These are phyloP conservation scores for Eragrostis tef DNA, from an alignment of 202 grass and related monocot genomes.

Conservation along the genomic window DNA sequence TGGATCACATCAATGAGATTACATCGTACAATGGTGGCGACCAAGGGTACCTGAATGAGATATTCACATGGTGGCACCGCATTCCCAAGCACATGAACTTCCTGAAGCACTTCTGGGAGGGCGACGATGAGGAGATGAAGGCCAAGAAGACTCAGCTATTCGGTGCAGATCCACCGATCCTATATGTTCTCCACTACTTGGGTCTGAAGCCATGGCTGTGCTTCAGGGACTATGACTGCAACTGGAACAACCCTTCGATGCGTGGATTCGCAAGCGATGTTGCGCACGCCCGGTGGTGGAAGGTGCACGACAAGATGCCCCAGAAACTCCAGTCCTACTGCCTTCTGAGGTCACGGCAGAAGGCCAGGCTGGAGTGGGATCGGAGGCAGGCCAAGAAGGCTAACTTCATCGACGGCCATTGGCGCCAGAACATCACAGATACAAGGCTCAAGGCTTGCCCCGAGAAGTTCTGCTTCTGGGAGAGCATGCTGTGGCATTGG, in stretches of 20 bases:
- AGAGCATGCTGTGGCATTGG: slow-evolving; percentile 95
- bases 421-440: slow-evolving; percentile 65
- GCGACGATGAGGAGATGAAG: slow-evolving; percentile 51
- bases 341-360: slow-evolving; percentile 56
- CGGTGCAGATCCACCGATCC: slow-evolving; percentile 59
- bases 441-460: slow-evolving; percentile 59
- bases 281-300: slow-evolving; percentile 77
- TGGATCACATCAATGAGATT: slow-evolving; percentile 71
- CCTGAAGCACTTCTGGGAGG: slow-evolving; percentile 86
- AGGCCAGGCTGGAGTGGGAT: slow-evolving; percentile 62
- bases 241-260: slow-evolving; percentile 68
- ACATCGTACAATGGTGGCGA: slow-evolving; percentile 90
- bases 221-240: slow-evolving; percentile 88
- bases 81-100: slow-evolving; percentile 79
- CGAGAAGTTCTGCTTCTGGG: slow-evolving; percentile 68
- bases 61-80: slow-evolving; percentile 98
- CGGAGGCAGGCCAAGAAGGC: slow-evolving; percentile 55
- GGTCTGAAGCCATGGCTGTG: slow-evolving; percentile 97
- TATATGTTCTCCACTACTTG: slow-evolving; percentile 82
- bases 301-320: slow-evolving; percentile 67
- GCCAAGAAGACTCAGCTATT: slow-evolving; percentile 64
- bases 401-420: slow-evolving; percentile 59
- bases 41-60: slow-evolving; percentile 91
- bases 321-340: slow-evolving; percentile 59
- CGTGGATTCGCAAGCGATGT: slow-evolving; percentile 65